Conservation (phyloP, 306 rosid species). For the Cicer arietinum region DNA sequence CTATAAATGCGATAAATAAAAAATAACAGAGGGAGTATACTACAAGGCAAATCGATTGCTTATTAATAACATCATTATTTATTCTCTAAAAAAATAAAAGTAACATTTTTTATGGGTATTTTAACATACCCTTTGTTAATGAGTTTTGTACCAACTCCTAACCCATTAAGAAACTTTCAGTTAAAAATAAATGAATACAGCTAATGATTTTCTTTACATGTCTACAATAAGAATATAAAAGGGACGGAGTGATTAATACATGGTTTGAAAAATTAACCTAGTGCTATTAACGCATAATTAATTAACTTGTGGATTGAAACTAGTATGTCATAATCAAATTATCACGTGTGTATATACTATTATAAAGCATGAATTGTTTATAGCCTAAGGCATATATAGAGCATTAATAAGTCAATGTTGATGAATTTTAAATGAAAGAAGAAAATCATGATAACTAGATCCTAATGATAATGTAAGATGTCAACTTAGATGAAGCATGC, state of each 20-base stretch:
- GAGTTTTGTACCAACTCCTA: not conserved
- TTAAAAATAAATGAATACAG: not conserved
- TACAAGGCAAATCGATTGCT: too few species aligned
- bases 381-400: conserved; percentile 9
- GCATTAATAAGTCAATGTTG: not conserved
- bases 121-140: not conserved
- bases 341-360: too few species aligned
- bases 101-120: not conserved
- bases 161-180: not conserved
- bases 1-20: too few species aligned
- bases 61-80: too few species aligned
- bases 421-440: not conserved
- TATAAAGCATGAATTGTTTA: not conserved
- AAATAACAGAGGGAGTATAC: too few species aligned
- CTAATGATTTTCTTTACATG: too few species aligned
- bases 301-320: not conserved
- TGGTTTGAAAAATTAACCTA: not conserved
- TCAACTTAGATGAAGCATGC: not conserved
- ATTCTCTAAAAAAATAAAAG: too few species aligned
- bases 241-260: not conserved
- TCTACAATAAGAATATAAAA: not conserved
- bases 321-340: not conserved
- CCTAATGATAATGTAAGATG: not conserved
- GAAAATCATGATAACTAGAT: not conserved
- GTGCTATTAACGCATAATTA: not conserved